phyloP scores from a whole-genome alignment of 2,329 filamentous ascomycete species.

The Xylaria sp. region DNA sequence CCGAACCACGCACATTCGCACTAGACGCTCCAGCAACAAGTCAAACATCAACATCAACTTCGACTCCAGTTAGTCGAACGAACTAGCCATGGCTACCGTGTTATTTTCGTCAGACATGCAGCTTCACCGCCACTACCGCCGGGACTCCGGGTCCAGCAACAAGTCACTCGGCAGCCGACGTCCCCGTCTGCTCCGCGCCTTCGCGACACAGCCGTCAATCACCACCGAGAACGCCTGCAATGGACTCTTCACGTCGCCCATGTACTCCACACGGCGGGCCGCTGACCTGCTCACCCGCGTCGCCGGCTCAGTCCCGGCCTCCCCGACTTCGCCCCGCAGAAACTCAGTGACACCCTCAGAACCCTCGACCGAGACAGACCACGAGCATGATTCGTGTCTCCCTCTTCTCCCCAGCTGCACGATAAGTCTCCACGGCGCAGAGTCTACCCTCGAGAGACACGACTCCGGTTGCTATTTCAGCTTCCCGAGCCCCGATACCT shows the following conservation, averaged over 20 bases:
- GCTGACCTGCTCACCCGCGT: slow-evolving; percentile 52
- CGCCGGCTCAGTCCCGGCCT: slow-evolving; percentile 42
- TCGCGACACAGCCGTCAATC: slow-evolving; percentile 53
- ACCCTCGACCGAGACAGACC: slow-evolving; percentile 23
- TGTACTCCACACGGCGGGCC: slow-evolving; percentile 45
- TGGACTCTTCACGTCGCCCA: slow-evolving; percentile 41
- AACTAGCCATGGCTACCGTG: slow-evolving; percentile 33
- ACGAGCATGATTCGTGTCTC: slow-evolving; percentile 25
- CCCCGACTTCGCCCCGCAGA: slow-evolving; percentile 36
- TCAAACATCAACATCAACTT: background rate
- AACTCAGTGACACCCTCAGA: slow-evolving; percentile 34
- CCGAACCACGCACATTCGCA: slow-evolving; percentile 3
- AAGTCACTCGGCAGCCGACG: slow-evolving; percentile 37
- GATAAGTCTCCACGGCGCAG: background rate
- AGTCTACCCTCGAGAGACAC: slow-evolving; percentile 21
- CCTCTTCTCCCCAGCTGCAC: background rate
- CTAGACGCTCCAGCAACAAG: background rate
- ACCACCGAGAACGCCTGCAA: slow-evolving; percentile 50
- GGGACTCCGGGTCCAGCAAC: slow-evolving; percentile 40
- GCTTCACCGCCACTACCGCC: slow-evolving; percentile 31
- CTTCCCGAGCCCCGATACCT: slow-evolving; percentile 69
- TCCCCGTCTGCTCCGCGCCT: slow-evolving; percentile 50
- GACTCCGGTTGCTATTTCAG: slow-evolving; percentile 59
- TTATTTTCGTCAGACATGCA: slow-evolving; percentile 32
- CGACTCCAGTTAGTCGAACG: background rate